A percentile compares a stretch with the other conserved stretches of the same genome.
Evolutionary conservation across 2,329 filamentous ascomycete species (phyloP).

Genomic region (Xylaria sp.): DNA sequence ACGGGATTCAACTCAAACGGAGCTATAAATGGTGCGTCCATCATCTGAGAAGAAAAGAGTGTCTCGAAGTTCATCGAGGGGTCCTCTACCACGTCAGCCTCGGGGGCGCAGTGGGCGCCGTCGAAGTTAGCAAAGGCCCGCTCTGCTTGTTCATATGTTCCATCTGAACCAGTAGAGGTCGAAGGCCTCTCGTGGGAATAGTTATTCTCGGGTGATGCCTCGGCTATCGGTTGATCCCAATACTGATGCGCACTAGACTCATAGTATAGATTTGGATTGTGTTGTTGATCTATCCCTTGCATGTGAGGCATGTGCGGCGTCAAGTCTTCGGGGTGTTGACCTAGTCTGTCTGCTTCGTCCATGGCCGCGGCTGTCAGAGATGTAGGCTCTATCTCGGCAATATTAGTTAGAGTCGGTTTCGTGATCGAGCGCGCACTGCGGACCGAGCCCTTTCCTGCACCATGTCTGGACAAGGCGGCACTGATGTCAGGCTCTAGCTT

Average conservation of each 20-base stretch:
- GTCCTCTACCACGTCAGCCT: slow-evolving; percentile 34
- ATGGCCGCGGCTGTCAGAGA: slow-evolving; percentile 47
- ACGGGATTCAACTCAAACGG: slow-evolving; percentile 21
- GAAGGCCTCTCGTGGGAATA: slow-evolving; percentile 37
- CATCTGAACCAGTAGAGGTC: slow-evolving; percentile 49
- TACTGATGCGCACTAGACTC: slow-evolving; percentile 26
- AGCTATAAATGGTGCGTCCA: slow-evolving; percentile 22
- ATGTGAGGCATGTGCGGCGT: slow-evolving; percentile 21
- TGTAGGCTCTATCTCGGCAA: slow-evolving; percentile 52
- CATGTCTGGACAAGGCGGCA: slow-evolving; percentile 44
- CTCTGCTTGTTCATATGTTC: slow-evolving; percentile 60
- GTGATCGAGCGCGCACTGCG: slow-evolving; percentile 44
- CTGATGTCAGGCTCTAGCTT: slow-evolving; percentile 38
- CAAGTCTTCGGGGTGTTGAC: slow-evolving; percentile 35
- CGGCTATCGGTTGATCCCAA: slow-evolving; percentile 28
- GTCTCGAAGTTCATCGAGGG: slow-evolving; percentile 24
- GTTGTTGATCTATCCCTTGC: slow-evolving; percentile 28
- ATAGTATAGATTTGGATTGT: slow-evolving; percentile 27
- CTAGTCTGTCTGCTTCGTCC: slow-evolving; percentile 47
- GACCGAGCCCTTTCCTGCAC: slow-evolving; percentile 50
- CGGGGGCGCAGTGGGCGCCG: slow-evolving; percentile 66
- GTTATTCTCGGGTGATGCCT: slow-evolving; percentile 18
- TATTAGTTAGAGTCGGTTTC: slow-evolving; percentile 50
- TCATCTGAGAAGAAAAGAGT: slow-evolving; percentile 19
- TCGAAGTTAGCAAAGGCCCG: slow-evolving; percentile 75